Conservation (phyloP, 2,329 filamentous ascomycete genomes). For the Helminthosporium solani region DNA sequence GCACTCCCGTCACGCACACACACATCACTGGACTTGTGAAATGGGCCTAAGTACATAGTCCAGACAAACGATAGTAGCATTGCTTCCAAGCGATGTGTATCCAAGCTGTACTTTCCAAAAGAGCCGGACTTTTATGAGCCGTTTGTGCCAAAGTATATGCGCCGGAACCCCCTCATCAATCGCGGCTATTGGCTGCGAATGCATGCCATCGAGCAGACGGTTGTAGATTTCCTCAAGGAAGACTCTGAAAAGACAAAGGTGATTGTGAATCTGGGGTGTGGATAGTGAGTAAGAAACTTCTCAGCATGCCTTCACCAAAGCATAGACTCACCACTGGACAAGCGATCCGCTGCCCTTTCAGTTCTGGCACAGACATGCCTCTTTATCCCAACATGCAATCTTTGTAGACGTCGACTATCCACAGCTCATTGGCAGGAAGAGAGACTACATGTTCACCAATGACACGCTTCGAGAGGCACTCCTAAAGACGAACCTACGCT, state of each 20-base stretch:
- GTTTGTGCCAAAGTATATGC: conserved; percentile 81
- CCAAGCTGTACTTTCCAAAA: conserved; percentile 75
- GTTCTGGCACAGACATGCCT: conserved; percentile 67
- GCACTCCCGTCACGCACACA: conserved; percentile 17
- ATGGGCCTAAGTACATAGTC: conserved; percentile 1
- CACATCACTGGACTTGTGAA: too few species aligned
- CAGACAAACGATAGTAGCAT: conserved; percentile 87
- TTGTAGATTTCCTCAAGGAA: conserved; percentile 69
- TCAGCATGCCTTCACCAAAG: conserved; percentile 1
- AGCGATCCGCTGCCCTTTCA: conserved; percentile 89
- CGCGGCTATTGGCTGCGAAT: conserved; percentile 85
- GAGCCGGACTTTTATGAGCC: conserved; percentile 83
- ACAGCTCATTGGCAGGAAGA: conserved; percentile 74
- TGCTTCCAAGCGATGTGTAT: conserved; percentile 89
- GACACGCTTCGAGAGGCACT: conserved; percentile 46
- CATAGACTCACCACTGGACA: conserved; percentile 21
- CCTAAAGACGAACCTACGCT: conserved; percentile 26
- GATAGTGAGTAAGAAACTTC: conserved; percentile 66
- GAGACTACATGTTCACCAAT: conserved; percentile 61
- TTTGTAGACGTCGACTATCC: conserved; percentile 89
- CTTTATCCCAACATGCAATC: conserved; percentile 57
- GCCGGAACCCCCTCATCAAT: conserved; percentile 85
- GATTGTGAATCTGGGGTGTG: conserved; percentile 83
- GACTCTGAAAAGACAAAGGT: conserved; percentile 62
- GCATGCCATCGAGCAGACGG: conserved; percentile 73